phyloP scores from a whole-genome alignment of 192 early-diverging fungal species.

The Gamsiella multidivaricata region DNA sequence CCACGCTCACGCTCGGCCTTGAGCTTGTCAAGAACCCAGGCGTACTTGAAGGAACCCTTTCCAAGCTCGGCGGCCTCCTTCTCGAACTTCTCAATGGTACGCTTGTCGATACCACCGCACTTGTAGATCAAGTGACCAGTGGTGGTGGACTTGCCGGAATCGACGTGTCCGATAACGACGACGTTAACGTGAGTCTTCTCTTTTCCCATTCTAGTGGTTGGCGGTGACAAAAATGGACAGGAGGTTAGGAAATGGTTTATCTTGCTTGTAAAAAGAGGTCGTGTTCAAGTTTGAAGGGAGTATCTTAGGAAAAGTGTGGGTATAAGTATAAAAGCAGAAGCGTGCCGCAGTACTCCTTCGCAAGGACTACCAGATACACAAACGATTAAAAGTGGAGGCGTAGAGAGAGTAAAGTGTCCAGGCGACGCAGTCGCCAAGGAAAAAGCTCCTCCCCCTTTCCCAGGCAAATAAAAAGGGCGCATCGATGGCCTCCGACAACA shows the following conservation, averaged over 20 bases:
- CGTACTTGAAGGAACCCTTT: conserved; percentile 99
- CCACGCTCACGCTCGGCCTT: conserved; percentile 99
- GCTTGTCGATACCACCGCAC: conserved; percentile 99
- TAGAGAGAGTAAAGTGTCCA: not conserved
- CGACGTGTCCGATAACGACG: conserved; percentile 99
- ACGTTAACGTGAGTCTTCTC: conserved; percentile 94
- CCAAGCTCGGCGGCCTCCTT: conserved; percentile 99
- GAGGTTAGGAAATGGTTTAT: too few species aligned
- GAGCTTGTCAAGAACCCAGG: conserved; percentile 98
- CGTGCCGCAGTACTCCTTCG: conserved; percentile 8
- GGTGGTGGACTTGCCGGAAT: conserved; percentile 99
- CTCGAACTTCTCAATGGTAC: conserved; percentile 99
- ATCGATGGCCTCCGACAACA: too few species aligned
- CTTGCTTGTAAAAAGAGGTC: too few species aligned
- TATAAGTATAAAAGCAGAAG: conserved; percentile 8
- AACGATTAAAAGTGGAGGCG: too few species aligned
- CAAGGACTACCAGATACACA: too few species aligned
- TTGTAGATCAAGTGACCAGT: conserved; percentile 99
- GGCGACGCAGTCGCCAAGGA: too few species aligned
- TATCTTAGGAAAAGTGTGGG: conserved; percentile 17
- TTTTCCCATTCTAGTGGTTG: conserved; percentile 76
- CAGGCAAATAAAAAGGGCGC: too few species aligned
- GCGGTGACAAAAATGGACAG: conserved; percentile 70
- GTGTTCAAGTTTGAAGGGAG: too few species aligned
- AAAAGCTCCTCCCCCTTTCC: too few species aligned